Evolutionary conservation across 305 asterid species (phyloP), one percentile per base, ranked within the genome.

Genomic region (Petunia hybrid): DNA sequence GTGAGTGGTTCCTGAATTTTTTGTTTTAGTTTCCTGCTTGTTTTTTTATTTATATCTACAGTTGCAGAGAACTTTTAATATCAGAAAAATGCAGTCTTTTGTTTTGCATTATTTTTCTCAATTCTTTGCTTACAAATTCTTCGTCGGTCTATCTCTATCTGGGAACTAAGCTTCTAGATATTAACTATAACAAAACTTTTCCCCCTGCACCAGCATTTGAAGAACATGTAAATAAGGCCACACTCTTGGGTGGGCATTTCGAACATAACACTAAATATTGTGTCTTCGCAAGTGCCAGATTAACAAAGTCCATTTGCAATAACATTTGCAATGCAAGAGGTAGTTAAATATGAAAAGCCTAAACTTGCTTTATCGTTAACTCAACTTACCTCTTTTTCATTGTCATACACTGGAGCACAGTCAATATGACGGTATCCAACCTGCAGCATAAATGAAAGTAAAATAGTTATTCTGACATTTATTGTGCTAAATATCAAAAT

Each of bases 391-490:
- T 87, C 90, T 31, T 83, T 83, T 70, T 87, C 88, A 13, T 87
- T 87, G 71, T 39, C 41, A 82, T 87, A 87, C 3, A 42, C 35
- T 35, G 39, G 55, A 76, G 88, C 90, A 76, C 88, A 77, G 63
- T 85, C 88, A 41, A 87, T 81, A 73, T 87, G 88, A 12, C 88
- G 84, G 38, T 87, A 87, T 63, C 90, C 90, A 57, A 46, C 73
- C 87, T 87, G 84, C 80, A 12, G 40, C 8, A 4, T 42, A 42
- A 69, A 61, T 4, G 0, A 12, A 2, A 42, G 35, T 5, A 31
- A 41, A 62, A 62, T 35, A 62, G 4, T 8, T 31, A 62, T 41
- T 35, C 3, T 8, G n/a, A 62, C 16, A 62, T 1, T 22, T 22
- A 22, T 4, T 62, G 42, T 62, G 14, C 1, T 5, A 10, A 35